Evolutionary conservation across 208 protist genomes (phyloP), one percentile per base, ranked within the genome.

Genomic region (Trypanosomatidae sp.): DNA sequence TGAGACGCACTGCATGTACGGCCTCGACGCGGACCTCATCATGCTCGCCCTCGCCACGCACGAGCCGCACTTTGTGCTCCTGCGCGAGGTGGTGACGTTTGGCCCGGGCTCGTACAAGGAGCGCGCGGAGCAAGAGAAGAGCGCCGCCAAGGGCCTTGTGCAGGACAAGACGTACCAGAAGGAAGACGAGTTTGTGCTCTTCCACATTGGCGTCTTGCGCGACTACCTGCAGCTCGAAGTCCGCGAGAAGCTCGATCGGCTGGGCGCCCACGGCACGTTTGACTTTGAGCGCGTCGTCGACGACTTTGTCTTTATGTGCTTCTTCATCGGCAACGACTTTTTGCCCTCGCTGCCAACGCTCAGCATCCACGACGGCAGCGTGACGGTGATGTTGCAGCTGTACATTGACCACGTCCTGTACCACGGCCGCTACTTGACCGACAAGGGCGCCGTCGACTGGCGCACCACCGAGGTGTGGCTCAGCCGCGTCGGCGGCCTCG

Each of bases 241-340:
- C 21, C 46, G 53, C 23, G 32, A 71, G 38, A 61, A 43, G 32
- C 38, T 82, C 26, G 25, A 16, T 6, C 27, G 48, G 49, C 27
- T 25, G 26, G 30, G 43, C 24, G 42, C 45, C 21, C 20, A n/a
- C 53, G 7, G 20, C 26, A 37, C 44, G 2, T 66, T 81, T 26
- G 72, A 96, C 56, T 69, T 98, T 15, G 96, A 98, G 64, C 75
- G 88, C 21, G 56, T 96, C 13, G 24, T 98, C 5, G 94, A 98
- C 62, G 97, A 99, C 61, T 98, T 98, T 63, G 82, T 99, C 1
- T 82, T 98, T 21, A 88, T 98, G 64, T 97, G 91, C 63, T 97
- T 98, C 61, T 92, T 99, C 40, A 76, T 96, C 44, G 98, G 98
- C 5, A 99, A 99, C 68, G 98, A 99, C 59, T 99, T 99, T 50